These are phyloP conservation scores for Phytophthora pinifolia DNA, from an alignment of 352 stramenopile genomes.

Conservation along the genomic window DNA sequence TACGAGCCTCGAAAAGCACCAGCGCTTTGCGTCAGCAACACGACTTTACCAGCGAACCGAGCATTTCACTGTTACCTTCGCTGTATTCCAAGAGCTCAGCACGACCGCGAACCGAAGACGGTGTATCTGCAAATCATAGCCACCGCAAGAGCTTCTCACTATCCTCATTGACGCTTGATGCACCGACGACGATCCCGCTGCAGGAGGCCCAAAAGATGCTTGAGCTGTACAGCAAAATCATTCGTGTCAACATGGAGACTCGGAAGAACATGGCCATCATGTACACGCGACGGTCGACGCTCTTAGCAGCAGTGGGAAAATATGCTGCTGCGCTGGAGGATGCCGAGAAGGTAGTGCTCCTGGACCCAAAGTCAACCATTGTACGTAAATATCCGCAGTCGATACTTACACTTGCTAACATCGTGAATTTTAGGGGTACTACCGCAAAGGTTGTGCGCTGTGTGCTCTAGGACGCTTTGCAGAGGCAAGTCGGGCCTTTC, in stretches of 20 bases:
- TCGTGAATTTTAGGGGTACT: constrained; percentile 50
- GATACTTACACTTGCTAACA: not conserved
- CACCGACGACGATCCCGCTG: constrained; percentile 21
- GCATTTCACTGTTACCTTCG: constrained; percentile 24
- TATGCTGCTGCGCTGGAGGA: constrained; percentile 50
- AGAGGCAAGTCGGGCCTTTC: constrained; percentile 60
- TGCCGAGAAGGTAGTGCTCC: constrained; percentile 47
- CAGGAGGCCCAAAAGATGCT: constrained; percentile 47
- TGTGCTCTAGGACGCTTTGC: constrained; percentile 49
- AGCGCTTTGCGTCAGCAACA: constrained; percentile 31
- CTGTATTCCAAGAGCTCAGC: constrained; percentile 14
- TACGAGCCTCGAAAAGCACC: constrained; percentile 35
- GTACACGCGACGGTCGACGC: constrained; percentile 56
- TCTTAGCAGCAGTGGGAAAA: constrained; percentile 52
- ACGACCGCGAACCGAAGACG: not conserved
- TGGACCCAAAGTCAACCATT: constrained; percentile 48
- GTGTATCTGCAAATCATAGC: constrained; percentile 11
- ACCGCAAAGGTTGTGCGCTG: constrained; percentile 64
- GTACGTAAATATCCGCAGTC: not conserved
- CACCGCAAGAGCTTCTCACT: constrained; percentile 20
- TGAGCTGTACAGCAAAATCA: constrained; percentile 67
- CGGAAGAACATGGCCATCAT: constrained; percentile 59
- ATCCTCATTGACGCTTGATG: constrained; percentile 27
- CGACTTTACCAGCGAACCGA: constrained; percentile 29
- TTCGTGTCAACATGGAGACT: constrained; percentile 48